Conservation (phyloP, 2,329 filamentous ascomycete genomes). For the Exophiala dermatitidis region DNA sequence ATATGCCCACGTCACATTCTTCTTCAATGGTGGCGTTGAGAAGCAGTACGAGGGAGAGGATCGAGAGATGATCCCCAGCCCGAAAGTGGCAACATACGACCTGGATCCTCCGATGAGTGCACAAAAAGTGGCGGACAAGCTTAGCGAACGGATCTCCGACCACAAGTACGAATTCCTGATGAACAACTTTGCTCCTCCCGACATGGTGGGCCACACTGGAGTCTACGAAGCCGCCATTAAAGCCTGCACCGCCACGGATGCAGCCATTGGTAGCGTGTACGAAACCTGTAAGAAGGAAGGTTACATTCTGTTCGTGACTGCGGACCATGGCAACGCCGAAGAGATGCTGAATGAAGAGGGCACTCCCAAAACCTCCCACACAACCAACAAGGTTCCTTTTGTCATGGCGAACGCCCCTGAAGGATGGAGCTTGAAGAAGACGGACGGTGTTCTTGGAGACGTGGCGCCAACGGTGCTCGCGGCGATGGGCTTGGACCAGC, state of each 20-base stretch:
- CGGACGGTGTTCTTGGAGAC: slow-evolving; percentile 85
- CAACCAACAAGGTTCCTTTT: slow-evolving; percentile 94
- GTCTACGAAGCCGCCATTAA: slow-evolving; percentile 91
- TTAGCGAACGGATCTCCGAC: slow-evolving; percentile 76
- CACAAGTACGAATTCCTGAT: slow-evolving; percentile 92
- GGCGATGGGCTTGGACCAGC: slow-evolving; percentile 83
- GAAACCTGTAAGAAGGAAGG: slow-evolving; percentile 89
- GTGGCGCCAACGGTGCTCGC: slow-evolving; percentile 91
- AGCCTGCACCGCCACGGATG: slow-evolving; percentile 79
- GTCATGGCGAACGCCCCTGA: slow-evolving; percentile 95
- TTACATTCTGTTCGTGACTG: slow-evolving; percentile 90
- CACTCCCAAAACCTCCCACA: slow-evolving; percentile 97
- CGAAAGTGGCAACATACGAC: slow-evolving; percentile 94
- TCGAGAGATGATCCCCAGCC: slow-evolving; percentile 88
- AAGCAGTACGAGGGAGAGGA: slow-evolving; percentile 89
- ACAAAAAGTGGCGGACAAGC: slow-evolving; percentile 79
- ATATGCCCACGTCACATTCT: slow-evolving; percentile 98
- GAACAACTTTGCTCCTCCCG: slow-evolving; percentile 99
- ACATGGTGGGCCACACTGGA: slow-evolving; percentile 99
- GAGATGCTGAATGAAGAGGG: slow-evolving; percentile 97
- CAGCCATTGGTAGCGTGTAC: slow-evolving; percentile 85
- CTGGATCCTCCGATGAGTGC: slow-evolving; percentile 93
- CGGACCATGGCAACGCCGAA: slow-evolving; percentile 96
- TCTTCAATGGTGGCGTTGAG: slow-evolving; percentile 98
- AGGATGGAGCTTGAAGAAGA: slow-evolving; percentile 78